Conservation (phyloP, 768 basidiomycete species). For the Grammothele lineata region DNA sequence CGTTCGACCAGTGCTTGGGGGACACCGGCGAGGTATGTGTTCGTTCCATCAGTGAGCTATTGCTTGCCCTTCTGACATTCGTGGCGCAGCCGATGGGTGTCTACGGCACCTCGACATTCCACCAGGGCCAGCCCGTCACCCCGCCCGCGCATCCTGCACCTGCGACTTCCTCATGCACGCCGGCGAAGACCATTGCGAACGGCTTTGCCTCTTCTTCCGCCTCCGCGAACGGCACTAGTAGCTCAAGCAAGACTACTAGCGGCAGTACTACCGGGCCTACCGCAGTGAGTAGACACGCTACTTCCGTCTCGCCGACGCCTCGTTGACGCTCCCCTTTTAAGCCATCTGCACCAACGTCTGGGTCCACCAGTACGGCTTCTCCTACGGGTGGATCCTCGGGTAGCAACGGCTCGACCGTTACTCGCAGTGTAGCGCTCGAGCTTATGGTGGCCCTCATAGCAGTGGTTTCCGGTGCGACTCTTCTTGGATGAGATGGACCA, state of each 20-base stretch:
- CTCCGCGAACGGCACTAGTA: background rate
- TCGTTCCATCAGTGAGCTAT: background rate
- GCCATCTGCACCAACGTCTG: no score
- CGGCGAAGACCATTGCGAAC: conserved; percentile 49
- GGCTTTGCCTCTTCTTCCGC: conserved; percentile 12
- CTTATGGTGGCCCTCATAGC: no score
- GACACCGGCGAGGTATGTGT: conserved; percentile 46
- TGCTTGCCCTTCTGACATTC: background rate
- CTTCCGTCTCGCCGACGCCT: no score
- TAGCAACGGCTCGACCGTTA: no score
- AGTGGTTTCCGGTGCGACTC: no score
- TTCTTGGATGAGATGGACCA: no score
- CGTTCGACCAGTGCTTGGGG: conserved; percentile 42
- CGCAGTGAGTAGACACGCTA: no score
- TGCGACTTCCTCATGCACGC: conserved; percentile 57
- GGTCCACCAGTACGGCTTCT: no score
- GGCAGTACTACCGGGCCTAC: background rate
- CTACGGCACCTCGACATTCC: conserved; percentile 60
- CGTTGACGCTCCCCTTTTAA: no score
- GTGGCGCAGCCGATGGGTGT: conserved; percentile 57
- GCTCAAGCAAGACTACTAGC: no score
- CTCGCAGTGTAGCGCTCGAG: no score
- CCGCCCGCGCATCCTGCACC: conserved; percentile 55
- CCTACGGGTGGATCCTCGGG: no score
- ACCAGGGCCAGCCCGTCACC: conserved; percentile 55